A percentile compares a stretch with the other conserved stretches of the same genome.
Evolutionary conservation across 495 filamentous ascomycete species (phyloP).

Genomic region (Neurospora sp.): DNA sequence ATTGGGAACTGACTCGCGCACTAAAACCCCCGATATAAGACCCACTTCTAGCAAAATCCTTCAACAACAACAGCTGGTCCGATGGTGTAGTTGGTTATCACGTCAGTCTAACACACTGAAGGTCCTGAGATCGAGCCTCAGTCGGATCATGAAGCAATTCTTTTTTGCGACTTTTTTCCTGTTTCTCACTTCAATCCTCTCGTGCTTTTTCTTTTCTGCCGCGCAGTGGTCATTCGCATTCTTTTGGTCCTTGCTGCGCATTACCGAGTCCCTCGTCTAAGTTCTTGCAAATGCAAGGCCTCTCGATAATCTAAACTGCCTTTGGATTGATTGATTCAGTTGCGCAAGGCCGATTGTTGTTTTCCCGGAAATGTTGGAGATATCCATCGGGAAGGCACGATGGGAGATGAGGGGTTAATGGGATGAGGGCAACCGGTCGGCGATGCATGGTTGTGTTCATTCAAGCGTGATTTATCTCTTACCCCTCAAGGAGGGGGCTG

Average conservation of each 20-base stretch:
- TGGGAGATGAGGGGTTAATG: neutral
- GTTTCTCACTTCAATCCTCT: neutral
- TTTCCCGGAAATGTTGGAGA: neutral
- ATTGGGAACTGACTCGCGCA: neutral
- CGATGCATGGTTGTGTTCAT: too few relatives aligned
- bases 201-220: neutral
- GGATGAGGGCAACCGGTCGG: neutral
- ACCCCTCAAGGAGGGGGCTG: too few relatives aligned
- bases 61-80: neutral
- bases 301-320: neutral
- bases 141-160: neutral
- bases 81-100: neutral
- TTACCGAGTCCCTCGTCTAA: too few relatives aligned
- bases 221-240: neutral
- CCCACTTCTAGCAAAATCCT: rapidly evolving
- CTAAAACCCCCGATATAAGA: neutral
- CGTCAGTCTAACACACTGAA: neutral
- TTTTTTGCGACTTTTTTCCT: neutral
- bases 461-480: too few relatives aligned
- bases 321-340: neutral
- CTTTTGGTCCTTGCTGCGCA: neutral
- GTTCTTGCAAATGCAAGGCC: too few relatives aligned
- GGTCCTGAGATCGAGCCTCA: neutral
- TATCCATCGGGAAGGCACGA: neutral
- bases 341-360: neutral